Evolutionary conservation across 257 asterid species (phyloP), one percentile per base, ranked within the genome.

Genomic region (Craterostigma plantagineum): DNA sequence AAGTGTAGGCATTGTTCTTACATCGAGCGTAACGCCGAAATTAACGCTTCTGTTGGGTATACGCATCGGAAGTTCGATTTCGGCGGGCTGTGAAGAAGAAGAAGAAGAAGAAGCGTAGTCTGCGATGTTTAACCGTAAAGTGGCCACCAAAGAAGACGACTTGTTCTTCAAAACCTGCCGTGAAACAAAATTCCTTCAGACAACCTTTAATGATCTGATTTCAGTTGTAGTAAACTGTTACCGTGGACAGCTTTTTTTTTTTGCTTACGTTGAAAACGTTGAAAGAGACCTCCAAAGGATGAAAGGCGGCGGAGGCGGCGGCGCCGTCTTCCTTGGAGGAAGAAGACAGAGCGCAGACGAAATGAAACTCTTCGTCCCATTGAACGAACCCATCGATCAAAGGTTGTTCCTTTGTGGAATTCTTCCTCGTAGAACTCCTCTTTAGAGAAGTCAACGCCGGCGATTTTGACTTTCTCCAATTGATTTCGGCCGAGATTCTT

Each of bases 401-500:
- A 33, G 13, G 13, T 46, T 60, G 72, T 18, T 65, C 79, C 54
- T 62, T 73, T 8, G 93, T 76, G 47, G 64, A 73, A 66, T 76
- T 73, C 68, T 68, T 68, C 44, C 68, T 57, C 14, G 68, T n/a
- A n/a, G n/a, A n/a, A n/a, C n/a, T n/a, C n/a, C n/a, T n/a, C n/a
- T n/a, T n/a, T n/a, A n/a, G 35, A 16, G 77, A 69, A 16, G 62
- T 38, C 54, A 69, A 61, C 11, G 59, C 66, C 54, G 64, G 63
- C 51, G 70, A 77, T 49, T 67, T 64, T 11, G 84, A 51, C 39
- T 92, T 92, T 48, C 64, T 75, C 92, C 94, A 82, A 61, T 66
- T 72, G 27, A 82, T 54, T 61, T 73, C 85, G 43, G 70, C 81
- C 1, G 68, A 51, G n/a, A 68, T 61, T 45, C 57, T 61, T 7